Evolutionary conservation across 208 protist species (phyloP).

Genomic region (Trypanosoma scelopori): DNA sequence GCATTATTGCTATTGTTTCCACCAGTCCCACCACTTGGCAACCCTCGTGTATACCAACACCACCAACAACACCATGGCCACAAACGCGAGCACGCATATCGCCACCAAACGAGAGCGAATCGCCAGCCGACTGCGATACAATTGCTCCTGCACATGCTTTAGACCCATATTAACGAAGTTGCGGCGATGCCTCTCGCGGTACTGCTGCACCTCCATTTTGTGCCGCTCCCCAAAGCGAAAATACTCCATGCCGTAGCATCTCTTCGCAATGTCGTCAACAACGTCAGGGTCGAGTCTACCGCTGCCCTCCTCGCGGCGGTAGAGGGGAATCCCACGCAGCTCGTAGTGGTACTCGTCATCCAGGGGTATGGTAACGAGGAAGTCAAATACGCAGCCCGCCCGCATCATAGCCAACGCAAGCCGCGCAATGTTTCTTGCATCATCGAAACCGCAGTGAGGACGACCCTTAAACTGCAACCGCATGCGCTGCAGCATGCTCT

Average conservation of each 20-base stretch:
- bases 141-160: slow-evolving; percentile 41
- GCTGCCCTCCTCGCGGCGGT: slow-evolving; percentile 80
- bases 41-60: slow-evolving; percentile 14
- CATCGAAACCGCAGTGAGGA: slow-evolving; percentile 89
- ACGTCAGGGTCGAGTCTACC: slow-evolving; percentile 73
- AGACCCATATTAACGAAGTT: slow-evolving; percentile 45
- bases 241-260: slow-evolving; percentile 71
- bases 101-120: slow-evolving; percentile 27
- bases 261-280: slow-evolving; percentile 87
- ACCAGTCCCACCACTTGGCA: background rate
- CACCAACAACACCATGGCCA: slow-evolving; percentile 27
- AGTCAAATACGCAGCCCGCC: slow-evolving; percentile 82
- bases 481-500: slow-evolving; percentile 77
- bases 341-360: slow-evolving; percentile 68
- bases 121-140: background rate
- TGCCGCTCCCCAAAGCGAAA: slow-evolving; percentile 76
- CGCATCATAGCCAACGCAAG: slow-evolving; percentile 82
- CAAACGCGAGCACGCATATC: slow-evolving; percentile 28
- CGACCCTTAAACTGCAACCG: slow-evolving; percentile 78
- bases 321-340: slow-evolving; percentile 63
- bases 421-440: slow-evolving; percentile 90
- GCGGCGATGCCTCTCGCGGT: slow-evolving; percentile 51
- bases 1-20: no score
- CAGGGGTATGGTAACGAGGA: slow-evolving; percentile 67
- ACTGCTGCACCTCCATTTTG: slow-evolving; percentile 40